phyloP scores from a whole-genome alignment of 495 filamentous ascomycete genomes.

The Penicillium goetzii region DNA sequence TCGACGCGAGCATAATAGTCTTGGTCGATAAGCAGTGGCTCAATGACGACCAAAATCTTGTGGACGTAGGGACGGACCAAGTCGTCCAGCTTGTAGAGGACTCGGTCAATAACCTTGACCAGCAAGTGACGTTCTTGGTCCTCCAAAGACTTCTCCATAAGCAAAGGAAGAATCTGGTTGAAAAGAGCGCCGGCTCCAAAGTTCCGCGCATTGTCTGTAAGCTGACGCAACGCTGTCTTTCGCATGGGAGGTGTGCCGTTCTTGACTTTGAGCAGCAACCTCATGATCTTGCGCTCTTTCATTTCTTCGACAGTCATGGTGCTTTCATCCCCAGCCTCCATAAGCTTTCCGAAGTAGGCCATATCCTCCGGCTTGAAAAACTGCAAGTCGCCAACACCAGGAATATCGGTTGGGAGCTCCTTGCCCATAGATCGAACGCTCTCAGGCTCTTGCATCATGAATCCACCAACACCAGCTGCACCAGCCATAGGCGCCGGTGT shows the following conservation, averaged over 20 bases:
- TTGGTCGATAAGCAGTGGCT: slow-evolving; percentile 97
- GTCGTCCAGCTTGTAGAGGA: slow-evolving; percentile 98
- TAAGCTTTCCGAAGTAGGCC: slow-evolving; percentile 98
- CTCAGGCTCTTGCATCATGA: slow-evolving; percentile 97
- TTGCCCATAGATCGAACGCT: slow-evolving; percentile 80
- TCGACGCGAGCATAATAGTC: slow-evolving; percentile 99
- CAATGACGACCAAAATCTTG: slow-evolving; percentile 98
- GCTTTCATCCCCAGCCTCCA: slow-evolving; percentile 93
- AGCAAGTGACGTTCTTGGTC: slow-evolving; percentile 98
- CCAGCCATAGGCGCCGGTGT: slow-evolving; percentile 69
- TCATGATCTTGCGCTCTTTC: slow-evolving; percentile 98
- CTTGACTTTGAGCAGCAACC: slow-evolving; percentile 96
- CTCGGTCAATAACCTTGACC: slow-evolving; percentile 98
- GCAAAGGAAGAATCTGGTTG: slow-evolving; percentile 94
- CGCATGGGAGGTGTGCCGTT: slow-evolving; percentile 99
- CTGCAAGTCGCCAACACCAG: slow-evolving; percentile 94
- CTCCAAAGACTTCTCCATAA: slow-evolving; percentile 98
- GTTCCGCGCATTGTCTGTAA: slow-evolving; percentile 96
- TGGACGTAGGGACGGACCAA: slow-evolving; percentile 96
- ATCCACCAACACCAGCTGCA: slow-evolving; percentile 71
- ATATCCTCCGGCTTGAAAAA: slow-evolving; percentile 99
- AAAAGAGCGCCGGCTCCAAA: slow-evolving; percentile 95
- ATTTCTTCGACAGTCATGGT: slow-evolving; percentile 90
- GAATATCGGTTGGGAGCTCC: slow-evolving; percentile 93
- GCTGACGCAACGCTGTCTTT: slow-evolving; percentile 97